Base-by-base conservation (phyloP, 169 alveolate genomes). In the Plasmodium malariae region DNA sequence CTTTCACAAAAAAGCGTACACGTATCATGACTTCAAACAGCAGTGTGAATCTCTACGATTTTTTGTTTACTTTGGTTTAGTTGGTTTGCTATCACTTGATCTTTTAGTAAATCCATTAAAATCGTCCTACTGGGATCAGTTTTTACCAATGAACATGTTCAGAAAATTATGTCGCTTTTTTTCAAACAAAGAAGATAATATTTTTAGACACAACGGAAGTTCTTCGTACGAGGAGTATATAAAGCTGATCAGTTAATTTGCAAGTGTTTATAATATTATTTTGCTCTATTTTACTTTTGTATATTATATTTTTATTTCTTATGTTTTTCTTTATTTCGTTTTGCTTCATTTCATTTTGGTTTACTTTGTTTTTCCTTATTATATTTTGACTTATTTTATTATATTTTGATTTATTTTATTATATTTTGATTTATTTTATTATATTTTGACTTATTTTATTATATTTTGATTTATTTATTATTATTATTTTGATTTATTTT, bases 21-120 rank as follows among this genome's bases (percentile, higher is more conserved):
- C 93, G 4, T 92, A 93, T 48, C 59, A 85, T 6, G 96, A 93
- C 40, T 92, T 93, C 88, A 92, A 93, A 12, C 92, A 92, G 62
- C 85, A 94, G 34, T 93, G 92, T 30, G 96, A 93, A 28, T 83
- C 95, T 30, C 30, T 93, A 7, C 71, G 96, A 37, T 48, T 93
- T 59, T 89, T 93, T 69, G 78, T 91, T 9, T 93, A 92, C 68
- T 93, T 94, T 91, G 96, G 93, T 19, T 51, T 93, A 45, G 93
- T 93, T 21, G 55, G 87, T 45, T 87, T 87, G 11, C 70, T 85
- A 17, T 74, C 95, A 7, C 32, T 89, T 12, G 96, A 93, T 74
- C 45, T 93, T 17, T 78, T 86, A 34, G 26, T 93, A 6, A 43
- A 88, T 34, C 96, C 96, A 28, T 76, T 87, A 40, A 60, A 92